Percentiles rank a stretch among this genome's conserved stretches.
Evolutionary conservation across 1,139 yeast genomes (phyloP).

Genomic region (Candida glucosophila): DNA sequence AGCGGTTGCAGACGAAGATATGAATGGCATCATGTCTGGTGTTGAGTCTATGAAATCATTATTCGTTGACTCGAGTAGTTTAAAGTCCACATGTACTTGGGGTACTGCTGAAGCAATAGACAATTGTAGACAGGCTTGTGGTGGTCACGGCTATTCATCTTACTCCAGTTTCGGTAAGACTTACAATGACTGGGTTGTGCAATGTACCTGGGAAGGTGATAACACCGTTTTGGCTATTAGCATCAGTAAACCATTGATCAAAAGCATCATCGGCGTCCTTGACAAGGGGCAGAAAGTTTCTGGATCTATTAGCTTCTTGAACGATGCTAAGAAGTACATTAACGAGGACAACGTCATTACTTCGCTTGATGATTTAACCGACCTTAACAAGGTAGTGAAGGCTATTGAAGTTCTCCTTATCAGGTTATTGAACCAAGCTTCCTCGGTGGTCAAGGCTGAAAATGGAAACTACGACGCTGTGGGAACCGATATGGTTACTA

Average conservation of each 20-base stretch:
- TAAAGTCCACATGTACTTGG: conserved; percentile 43
- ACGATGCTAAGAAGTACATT: conserved; percentile 22
- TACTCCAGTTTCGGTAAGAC: conserved; percentile 42
- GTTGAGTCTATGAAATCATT: conserved; percentile 36
- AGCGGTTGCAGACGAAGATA: conserved; percentile 29
- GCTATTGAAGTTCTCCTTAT: conserved; percentile 38
- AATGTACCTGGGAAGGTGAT: conserved; percentile 50
- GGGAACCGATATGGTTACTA: conserved; percentile 44
- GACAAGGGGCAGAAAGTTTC: conserved; percentile 24
- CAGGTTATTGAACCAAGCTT: conserved; percentile 39
- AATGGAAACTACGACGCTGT: conserved; percentile 46
- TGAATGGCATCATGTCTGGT: conserved; percentile 25
- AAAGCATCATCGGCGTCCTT: conserved; percentile 23
- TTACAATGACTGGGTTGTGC: conserved; percentile 42
- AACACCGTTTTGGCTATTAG: conserved; percentile 40
- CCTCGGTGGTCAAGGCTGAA: conserved; percentile 32
- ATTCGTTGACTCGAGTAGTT: conserved; percentile 40
- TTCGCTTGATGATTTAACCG: conserved; percentile 26
- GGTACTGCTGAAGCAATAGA: conserved; percentile 38
- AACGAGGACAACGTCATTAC: conserved; percentile 24
- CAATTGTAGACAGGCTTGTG: conserved; percentile 43
- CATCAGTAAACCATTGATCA: conserved; percentile 38
- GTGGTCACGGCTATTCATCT: conserved; percentile 44
- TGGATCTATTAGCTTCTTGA: conserved; percentile 31
- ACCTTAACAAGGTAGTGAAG: conserved; percentile 17